These are phyloP conservation scores for Saccharomyces paradoxus DNA, from an alignment of 805 yeast genomes.

Conservation along the genomic window DNA sequence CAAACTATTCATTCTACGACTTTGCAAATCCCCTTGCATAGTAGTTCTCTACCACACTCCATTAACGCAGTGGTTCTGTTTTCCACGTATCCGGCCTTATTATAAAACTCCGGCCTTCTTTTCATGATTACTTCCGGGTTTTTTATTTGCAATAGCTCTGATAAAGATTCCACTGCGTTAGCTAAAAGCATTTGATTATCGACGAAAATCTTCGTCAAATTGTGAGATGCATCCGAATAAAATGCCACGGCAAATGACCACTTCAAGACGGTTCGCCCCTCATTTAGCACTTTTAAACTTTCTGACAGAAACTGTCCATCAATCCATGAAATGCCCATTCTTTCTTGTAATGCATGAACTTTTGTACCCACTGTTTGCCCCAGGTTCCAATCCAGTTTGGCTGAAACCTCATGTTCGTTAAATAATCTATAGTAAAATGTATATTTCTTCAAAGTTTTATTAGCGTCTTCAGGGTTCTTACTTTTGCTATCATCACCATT, in stretches of 20 bases:
- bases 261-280: constrained; percentile 68
- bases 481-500: constrained; percentile 30
- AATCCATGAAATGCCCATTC: constrained; percentile 66
- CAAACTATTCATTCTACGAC: constrained; percentile 1
- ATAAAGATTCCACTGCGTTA: constrained; percentile 59
- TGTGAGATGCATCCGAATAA: constrained; percentile 45
- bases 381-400: constrained; percentile 59
- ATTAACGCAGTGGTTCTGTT: constrained; percentile 33
- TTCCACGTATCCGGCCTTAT: constrained; percentile 29
- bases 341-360: constrained; percentile 58
- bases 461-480: constrained; percentile 25
- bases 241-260: constrained; percentile 87
- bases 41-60: constrained; percentile 31
- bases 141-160: constrained; percentile 45
- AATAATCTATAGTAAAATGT: constrained; percentile 69
- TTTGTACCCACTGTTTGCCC: constrained; percentile 54
- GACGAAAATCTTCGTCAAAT: constrained; percentile 58
- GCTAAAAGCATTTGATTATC: constrained; percentile 58
- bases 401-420: constrained; percentile 67
- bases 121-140: constrained; percentile 32
- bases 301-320: constrained; percentile 80
- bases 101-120: constrained; percentile 32
- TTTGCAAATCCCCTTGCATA: constrained; percentile 28
- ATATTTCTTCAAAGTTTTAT: constrained; percentile 47
- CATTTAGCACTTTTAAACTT: constrained; percentile 53